These are phyloP conservation scores for Fraxinus sp. DNA, from an alignment of 305 asterid species.

Conservation along the genomic window DNA sequence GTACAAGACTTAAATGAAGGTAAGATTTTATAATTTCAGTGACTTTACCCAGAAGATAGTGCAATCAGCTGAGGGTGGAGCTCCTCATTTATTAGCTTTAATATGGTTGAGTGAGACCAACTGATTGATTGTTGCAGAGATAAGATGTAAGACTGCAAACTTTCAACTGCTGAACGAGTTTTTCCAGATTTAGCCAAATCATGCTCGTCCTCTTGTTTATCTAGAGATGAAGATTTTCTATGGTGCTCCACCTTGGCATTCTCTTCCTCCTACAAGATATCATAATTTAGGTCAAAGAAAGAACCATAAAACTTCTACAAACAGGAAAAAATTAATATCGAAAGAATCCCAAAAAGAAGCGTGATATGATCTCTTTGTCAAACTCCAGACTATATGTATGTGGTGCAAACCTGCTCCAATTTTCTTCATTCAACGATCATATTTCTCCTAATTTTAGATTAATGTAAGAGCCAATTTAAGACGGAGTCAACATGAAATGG, in stretches of 20 bases:
- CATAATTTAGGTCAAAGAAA: slow-evolving; percentile 5
- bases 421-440: background rate
- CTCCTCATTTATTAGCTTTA: slow-evolving; percentile 58
- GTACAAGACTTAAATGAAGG: background rate
- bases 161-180: slow-evolving; percentile 51
- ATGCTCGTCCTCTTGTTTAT: slow-evolving; percentile 62
- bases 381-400: background rate
- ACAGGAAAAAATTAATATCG: background rate
- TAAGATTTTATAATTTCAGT: background rate
- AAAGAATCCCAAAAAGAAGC: background rate
- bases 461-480: background rate
- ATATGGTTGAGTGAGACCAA: slow-evolving; percentile 46
- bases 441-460: background rate
- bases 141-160: slow-evolving; percentile 49
- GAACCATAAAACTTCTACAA: background rate
- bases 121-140: slow-evolving; percentile 62
- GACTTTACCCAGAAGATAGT: slow-evolving; percentile 66
- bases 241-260: slow-evolving; percentile 60
- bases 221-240: slow-evolving; percentile 50
- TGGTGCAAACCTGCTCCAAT: background rate
- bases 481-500: background rate
- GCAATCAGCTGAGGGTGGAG: slow-evolving; percentile 71
- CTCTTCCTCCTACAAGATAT: slow-evolving; percentile 53
- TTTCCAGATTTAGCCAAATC: slow-evolving; percentile 59
- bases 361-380: background rate